Evolutionary conservation across 208 protist genomes (phyloP).

Genomic region (Wallacemonas rigidus): DNA sequence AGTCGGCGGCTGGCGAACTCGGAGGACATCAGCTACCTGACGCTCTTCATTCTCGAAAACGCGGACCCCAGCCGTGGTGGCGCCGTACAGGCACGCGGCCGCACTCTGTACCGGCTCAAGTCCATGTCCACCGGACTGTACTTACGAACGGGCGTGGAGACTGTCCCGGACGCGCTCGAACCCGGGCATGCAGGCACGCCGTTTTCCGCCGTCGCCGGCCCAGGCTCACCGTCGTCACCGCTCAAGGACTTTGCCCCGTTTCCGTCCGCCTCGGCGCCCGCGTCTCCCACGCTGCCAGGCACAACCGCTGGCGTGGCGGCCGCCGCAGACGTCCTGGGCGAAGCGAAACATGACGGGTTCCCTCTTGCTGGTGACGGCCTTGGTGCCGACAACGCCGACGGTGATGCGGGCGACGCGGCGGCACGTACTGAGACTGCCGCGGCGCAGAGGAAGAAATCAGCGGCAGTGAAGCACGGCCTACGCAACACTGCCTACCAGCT

Average conservation of each 20-base stretch:
- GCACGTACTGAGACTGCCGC: background rate
- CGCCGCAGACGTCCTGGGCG: background rate
- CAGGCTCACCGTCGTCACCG: conserved; percentile 1
- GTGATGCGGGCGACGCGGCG: too few relatives aligned
- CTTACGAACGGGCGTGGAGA: conserved; percentile 32
- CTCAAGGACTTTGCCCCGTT: conserved; percentile 16
- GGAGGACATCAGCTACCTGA: conserved; percentile 51
- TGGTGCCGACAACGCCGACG: too few relatives aligned
- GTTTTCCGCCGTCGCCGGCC: background rate
- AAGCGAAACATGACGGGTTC: background rate
- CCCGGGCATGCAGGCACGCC: conserved; percentile 9
- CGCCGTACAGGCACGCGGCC: conserved; percentile 33
- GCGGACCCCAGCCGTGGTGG: conserved; percentile 45
- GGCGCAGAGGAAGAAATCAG: background rate
- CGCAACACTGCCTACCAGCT: conserved; percentile 23
- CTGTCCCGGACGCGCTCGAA: background rate
- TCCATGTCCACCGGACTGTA: conserved; percentile 46
- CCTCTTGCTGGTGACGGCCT: background rate
- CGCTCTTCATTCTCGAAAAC: conserved; percentile 52
- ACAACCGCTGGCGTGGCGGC: too few relatives aligned
- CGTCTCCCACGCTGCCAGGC: too few relatives aligned
- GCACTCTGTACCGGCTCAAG: conserved; percentile 43
- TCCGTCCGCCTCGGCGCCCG: background rate
- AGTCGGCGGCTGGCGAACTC: background rate
- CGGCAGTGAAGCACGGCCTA: background rate